Percentiles rank a stretch among this genome's conserved stretches.
Evolutionary conservation across 805 yeast species (phyloP).

Genomic region (Suhomyces xylopsoci): DNA sequence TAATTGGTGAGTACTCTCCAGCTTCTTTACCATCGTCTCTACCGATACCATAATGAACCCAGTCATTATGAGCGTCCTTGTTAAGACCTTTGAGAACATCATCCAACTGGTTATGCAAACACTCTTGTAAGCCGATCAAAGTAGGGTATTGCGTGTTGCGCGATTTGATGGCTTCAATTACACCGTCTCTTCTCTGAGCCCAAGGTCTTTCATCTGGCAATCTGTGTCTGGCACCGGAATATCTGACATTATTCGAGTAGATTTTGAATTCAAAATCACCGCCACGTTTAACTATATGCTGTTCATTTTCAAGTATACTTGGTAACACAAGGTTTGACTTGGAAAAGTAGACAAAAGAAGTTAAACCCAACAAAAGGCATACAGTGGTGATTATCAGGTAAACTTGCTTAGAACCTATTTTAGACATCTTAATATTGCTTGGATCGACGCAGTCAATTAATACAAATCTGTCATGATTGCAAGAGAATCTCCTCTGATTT

Average conservation of each 20-base stretch:
- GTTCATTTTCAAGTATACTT: neutral
- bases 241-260: constrained; percentile 11
- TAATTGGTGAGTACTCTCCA: constrained; percentile 53
- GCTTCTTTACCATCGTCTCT: constrained; percentile 48
- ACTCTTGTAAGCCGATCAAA: constrained; percentile 43
- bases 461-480: neutral
- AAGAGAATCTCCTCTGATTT: neutral
- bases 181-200: constrained; percentile 12
- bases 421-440: neutral
- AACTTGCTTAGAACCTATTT: neutral
- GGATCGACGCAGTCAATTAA: neutral
- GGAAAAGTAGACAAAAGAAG: neutral
- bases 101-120: constrained; percentile 41
- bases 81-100: constrained; percentile 36
- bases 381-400: neutral
- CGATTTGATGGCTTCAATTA: constrained; percentile 10
- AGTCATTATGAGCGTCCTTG: constrained; percentile 12
- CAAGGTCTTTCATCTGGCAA: constrained; percentile 11
- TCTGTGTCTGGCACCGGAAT: constrained; percentile 6
- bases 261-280: constrained; percentile 11
- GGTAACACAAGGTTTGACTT: neutral
- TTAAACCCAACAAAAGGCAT: neutral
- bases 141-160: constrained; percentile 9
- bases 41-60: constrained; percentile 46
- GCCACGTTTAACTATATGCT: neutral